phyloP scores from a whole-genome alignment of 2,329 filamentous ascomycete genomes.

The Microcera coccophila region DNA sequence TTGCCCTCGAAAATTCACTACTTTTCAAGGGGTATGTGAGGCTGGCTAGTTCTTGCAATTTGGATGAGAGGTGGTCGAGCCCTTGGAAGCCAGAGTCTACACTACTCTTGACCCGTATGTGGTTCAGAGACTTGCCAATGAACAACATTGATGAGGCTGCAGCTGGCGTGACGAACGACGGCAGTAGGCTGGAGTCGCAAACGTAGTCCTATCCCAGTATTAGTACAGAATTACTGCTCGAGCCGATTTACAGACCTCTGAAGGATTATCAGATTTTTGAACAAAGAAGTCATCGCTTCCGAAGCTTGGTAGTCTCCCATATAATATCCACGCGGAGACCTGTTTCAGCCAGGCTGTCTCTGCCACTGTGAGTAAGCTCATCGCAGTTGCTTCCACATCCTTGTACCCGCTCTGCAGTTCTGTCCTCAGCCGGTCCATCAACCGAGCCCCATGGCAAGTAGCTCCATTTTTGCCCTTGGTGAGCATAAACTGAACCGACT shows the following conservation, averaged over 20 bases:
- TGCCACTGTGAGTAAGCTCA: slow-evolving; percentile 69
- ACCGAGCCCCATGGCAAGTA: slow-evolving; percentile 61
- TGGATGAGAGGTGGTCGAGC: slow-evolving; percentile 60
- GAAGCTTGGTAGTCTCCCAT: slow-evolving; percentile 75
- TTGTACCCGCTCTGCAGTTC: slow-evolving; percentile 84
- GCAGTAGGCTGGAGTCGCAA: slow-evolving; percentile 59
- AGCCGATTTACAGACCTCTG: slow-evolving; percentile 35
- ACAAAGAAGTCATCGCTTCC: slow-evolving; percentile 88
- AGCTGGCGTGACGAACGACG: slow-evolving; percentile 70
- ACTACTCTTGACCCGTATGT: slow-evolving; percentile 61
- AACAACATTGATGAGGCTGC: slow-evolving; percentile 84
- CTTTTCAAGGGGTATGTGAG: slow-evolving; percentile 71
- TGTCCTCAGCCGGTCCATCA: slow-evolving; percentile 72
- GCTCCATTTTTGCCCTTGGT: slow-evolving; percentile 30
- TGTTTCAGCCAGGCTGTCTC: slow-evolving; percentile 92
- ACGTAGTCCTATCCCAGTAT: slow-evolving; percentile 50
- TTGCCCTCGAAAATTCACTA: slow-evolving; percentile 64
- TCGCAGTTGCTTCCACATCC: slow-evolving; percentile 75
- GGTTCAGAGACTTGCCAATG: slow-evolving; percentile 83
- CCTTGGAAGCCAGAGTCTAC: slow-evolving; percentile 45
- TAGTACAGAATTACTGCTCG: slow-evolving; percentile 1
- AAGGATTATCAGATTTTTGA: slow-evolving; percentile 43
- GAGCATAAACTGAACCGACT: slow-evolving; percentile 66
- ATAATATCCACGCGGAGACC: slow-evolving; percentile 83
- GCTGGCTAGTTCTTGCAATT: slow-evolving; percentile 64